phyloP scores from a whole-genome alignment of 1,139 yeast genomes.

The Pneumocystis murina region DNA sequence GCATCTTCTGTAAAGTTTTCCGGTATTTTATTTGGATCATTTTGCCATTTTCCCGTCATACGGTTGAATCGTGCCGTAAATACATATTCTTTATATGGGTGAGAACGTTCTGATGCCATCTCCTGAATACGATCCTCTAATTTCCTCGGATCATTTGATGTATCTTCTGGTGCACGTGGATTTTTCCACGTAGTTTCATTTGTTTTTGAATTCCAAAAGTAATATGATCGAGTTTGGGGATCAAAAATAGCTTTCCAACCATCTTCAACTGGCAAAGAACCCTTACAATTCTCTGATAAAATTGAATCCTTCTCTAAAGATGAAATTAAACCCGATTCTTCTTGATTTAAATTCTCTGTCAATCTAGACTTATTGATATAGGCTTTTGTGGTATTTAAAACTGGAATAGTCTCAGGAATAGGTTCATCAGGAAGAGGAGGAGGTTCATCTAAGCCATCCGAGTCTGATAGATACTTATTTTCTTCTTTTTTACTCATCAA shows the following conservation, averaged over 20 bases:
- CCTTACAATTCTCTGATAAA: neutral
- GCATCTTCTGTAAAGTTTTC: constrained; percentile 7
- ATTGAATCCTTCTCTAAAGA: neutral
- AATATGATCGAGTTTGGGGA: constrained; percentile 15
- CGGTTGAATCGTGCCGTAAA: constrained; percentile 7
- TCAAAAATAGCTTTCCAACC: constrained; percentile 24
- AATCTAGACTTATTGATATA: neutral
- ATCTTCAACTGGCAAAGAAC: constrained; percentile 14
- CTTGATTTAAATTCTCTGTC: no score
- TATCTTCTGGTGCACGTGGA: constrained; percentile 16
- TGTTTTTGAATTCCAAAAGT: constrained; percentile 20
- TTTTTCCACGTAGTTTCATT: constrained; percentile 21
- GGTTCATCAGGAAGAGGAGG: constrained; percentile 16
- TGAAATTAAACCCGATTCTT: neutral
- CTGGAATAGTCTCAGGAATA: constrained; percentile 12
- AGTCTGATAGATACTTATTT: no score
- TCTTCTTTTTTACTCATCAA: neutral
- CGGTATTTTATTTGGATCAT: constrained; percentile 5
- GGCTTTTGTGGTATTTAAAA: neutral
- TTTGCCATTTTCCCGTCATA: constrained; percentile 8
- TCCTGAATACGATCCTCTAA: neutral
- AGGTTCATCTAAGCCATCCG: neutral
- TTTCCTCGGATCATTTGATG: neutral
- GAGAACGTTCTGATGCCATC: neutral
- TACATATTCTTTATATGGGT: constrained; percentile 4